These are phyloP conservation scores for Salix arbutifolia DNA, from an alignment of 345 rosid species.

Conservation along the genomic window DNA sequence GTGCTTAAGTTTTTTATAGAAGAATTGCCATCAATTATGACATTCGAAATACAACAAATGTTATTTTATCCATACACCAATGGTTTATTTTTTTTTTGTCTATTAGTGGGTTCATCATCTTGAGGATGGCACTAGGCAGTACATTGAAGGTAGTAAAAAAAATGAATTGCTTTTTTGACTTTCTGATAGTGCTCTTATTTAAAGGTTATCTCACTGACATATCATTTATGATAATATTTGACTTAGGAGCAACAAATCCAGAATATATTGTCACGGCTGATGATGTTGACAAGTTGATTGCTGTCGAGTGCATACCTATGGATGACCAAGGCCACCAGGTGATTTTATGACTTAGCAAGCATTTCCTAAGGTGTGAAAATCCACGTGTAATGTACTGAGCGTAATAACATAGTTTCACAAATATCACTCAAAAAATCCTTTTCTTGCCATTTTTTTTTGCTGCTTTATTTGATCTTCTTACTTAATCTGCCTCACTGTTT, in stretches of 20 bases:
- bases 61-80: not conserved
- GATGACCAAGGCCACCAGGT: conserved; percentile 97
- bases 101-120: conserved; percentile 99
- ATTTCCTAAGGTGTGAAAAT: conserved; percentile 1
- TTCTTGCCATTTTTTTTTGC: not conserved
- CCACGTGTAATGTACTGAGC: not conserved
- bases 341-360: not conserved
- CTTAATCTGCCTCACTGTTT: not conserved
- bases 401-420: not conserved
- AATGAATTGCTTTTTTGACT: conserved; percentile 5
- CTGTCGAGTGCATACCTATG: conserved; percentile 99
- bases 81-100: conserved; percentile 38
- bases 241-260: conserved; percentile 91
- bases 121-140: conserved; percentile 87
- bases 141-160: conserved; percentile 70
- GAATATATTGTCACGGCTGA: conserved; percentile 96
- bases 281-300: conserved; percentile 92
- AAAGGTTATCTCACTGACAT: not conserved
- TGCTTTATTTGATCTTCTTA: not conserved
- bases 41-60: not conserved
- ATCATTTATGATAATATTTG: conserved; percentile 1
- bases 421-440: too few species aligned
- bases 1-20: conserved; percentile 8
- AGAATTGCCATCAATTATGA: not conserved
- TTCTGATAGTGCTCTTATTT: not conserved